Evolutionary conservation across 495 filamentous ascomycete species (phyloP), one percentile per base, ranked within the genome.

Genomic region (Neurospora tetraspora): DNA sequence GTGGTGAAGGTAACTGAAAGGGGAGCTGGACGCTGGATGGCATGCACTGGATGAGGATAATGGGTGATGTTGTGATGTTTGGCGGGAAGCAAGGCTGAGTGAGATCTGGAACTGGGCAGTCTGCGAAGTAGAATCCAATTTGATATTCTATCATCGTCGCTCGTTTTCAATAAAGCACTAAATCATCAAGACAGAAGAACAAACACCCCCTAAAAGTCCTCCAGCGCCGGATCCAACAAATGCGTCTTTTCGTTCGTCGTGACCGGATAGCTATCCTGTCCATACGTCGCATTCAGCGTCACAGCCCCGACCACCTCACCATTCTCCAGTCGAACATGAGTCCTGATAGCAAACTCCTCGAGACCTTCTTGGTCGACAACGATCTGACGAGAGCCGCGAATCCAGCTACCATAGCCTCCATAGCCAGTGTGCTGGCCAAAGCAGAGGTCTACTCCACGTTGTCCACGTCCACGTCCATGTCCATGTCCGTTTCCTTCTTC

Each of bases 351-450:
- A 39, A 83, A 74, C 9, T 86, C 80, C 37, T 70, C 68, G 2
- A 83, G 72, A 5, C 74, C 73, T 3, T 77, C 76, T 75, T 81
- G 72, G 9, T 82, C 79, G n/a, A 91, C 77, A 1, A 83, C 75
- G 9, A 92, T 79, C 73, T 91, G 89, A 7, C 91, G 81, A 12
- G 83, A 82, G 0, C 91, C 91, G 0, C 91, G 84, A 9, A 85
- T 85, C 85, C 88, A 89, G 71, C 81, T 84, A 0, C 90, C 89
- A 73, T 94, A 93, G 0, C 91, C 91, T 0, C 91, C 91, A 71
- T 92, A 93, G 8, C 91, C 91, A 0, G 85, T 86, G 72, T 91
- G 90, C 71, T 89, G 86, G n/a, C 89, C 87, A 74, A 92, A 93
- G 76, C 91, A 93, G 68, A 93, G 76, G 72, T 85, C 80, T 4